Base-by-base conservation (phyloP, 306 rosid genomes). In the Vigna trinervia region DNA sequence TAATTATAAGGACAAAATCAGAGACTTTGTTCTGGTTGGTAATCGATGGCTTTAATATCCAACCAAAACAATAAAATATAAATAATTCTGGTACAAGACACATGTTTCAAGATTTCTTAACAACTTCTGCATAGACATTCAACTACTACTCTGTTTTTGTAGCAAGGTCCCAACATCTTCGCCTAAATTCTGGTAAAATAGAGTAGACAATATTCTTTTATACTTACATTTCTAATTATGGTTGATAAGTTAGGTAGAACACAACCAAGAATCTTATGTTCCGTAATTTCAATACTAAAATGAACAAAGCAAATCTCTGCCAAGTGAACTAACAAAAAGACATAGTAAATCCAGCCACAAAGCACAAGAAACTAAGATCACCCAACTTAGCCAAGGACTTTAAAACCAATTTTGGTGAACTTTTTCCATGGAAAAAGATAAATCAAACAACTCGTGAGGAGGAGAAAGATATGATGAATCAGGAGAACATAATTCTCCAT, bases 401-500 rank as follows among this genome's bases (percentile, higher is more conserved):
- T 5, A 73, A 74, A 69, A 64, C 39, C 65, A 75, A 38, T 50
- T 56, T 46, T 12, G 47, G 39, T 11, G 72, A 30, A n/a, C 63
- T 23, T 72, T 74, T 23, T 70, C 78, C 61, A 20, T 46, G 65
- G 57, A 41, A 41, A 39, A 26, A 26, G 32, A 64, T 22, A 68
- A 73, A 77, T 13, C 28, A 67, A 60, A 64, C 17, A 75, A 30
- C 69, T 47, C 23, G 9, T 1, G 65, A 7, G 12, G 36, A n/a
- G 17, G 23, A 71, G 69, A 47, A 47, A 71, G n/a, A 79, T 57
- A 43, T 23, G 87, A 86, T 50, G 86, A 85, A 78, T 73, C 63
- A 53, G 60, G 14, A 51, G 73, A 76, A 82, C 51, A 76, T 43
- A 79, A 80, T 81, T 84, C 84, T 79, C 75, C 85, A 80, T 68